These are phyloP conservation scores for Orbilia brochopaga DNA, from an alignment of 2,329 filamentous ascomycete genomes.

Conservation along the genomic window DNA sequence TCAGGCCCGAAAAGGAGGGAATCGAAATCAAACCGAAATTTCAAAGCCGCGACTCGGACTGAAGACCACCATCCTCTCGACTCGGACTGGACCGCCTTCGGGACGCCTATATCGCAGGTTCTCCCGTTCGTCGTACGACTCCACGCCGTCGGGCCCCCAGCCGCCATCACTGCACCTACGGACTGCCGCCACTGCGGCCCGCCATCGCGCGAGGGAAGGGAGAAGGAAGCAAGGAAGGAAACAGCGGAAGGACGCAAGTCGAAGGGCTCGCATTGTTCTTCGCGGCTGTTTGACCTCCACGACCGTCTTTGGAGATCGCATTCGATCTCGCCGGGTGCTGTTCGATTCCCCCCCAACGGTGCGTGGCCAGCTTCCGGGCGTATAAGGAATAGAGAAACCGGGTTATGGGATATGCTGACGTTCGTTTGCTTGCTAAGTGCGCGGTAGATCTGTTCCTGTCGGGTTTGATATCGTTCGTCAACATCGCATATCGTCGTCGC, in stretches of 20 bases:
- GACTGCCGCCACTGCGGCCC: not conserved
- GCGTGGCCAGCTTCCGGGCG: slow-evolving; percentile 10
- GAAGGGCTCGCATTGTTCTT: slow-evolving; percentile 14
- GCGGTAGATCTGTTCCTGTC: not conserved
- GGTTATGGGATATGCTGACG: slow-evolving; percentile 11
- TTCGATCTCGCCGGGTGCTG: slow-evolving; percentile 14
- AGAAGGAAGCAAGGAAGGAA: not conserved
- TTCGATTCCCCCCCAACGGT: not conserved
- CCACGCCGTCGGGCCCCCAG: slow-evolving; percentile 1
- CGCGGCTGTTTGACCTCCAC: slow-evolving; percentile 36
- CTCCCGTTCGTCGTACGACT: not conserved
- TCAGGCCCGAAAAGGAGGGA: slow-evolving; percentile 47
- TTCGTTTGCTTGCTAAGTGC: slow-evolving; percentile 5
- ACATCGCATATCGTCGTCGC: slow-evolving; percentile 16
- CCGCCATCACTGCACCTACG: slow-evolving; percentile 2
- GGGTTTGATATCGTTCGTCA: slow-evolving; percentile 4
- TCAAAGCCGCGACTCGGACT: slow-evolving; percentile 35
- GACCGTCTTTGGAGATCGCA: slow-evolving; percentile 1
- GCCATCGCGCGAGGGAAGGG: slow-evolving; percentile 30
- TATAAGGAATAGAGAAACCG: not conserved
- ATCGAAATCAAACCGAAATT: slow-evolving; percentile 43
- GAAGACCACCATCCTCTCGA: slow-evolving; percentile 9
- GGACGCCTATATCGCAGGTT: slow-evolving; percentile 7
- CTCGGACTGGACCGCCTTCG: slow-evolving; percentile 23
- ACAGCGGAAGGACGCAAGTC: not conserved